Evolutionary conservation across 1,139 yeast species (phyloP).

Genomic region (Suhomyces kunorum): DNA sequence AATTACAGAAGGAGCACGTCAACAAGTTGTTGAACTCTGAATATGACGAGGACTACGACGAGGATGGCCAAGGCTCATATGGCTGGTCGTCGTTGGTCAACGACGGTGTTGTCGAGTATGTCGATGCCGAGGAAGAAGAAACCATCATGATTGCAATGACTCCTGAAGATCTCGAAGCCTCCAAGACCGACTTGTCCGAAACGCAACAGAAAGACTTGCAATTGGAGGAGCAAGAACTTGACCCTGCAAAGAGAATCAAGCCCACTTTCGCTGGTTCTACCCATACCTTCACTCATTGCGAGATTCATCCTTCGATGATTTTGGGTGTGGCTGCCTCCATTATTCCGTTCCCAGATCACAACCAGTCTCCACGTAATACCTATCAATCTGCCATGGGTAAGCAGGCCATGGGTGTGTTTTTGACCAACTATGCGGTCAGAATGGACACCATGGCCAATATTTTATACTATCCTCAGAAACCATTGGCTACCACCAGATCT

Average conservation of each 20-base stretch:
- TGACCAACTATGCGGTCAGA: slow-evolving; percentile 92
- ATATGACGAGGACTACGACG: slow-evolving; percentile 58
- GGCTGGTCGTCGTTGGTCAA: slow-evolving; percentile 85
- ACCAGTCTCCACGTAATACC: slow-evolving; percentile 97
- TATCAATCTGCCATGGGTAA: slow-evolving; percentile 99
- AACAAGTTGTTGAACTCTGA: slow-evolving; percentile 68
- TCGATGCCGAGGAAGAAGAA: slow-evolving; percentile 98
- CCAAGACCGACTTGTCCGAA: slow-evolving; percentile 52
- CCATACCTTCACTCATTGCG: slow-evolving; percentile 97
- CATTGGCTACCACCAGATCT: slow-evolving; percentile 98
- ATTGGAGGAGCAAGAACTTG: slow-evolving; percentile 54
- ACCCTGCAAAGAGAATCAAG: slow-evolving; percentile 87
- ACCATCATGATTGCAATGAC: slow-evolving; percentile 99
- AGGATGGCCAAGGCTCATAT: slow-evolving; percentile 55
- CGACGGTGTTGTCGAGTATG: slow-evolving; percentile 89
- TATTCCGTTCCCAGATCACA: slow-evolving; percentile 99
- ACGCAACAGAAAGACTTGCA: slow-evolving; percentile 45
- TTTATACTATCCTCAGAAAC: slow-evolving; percentile 96
- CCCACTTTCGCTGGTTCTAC: slow-evolving; percentile 61
- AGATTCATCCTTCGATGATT: slow-evolving; percentile 98
- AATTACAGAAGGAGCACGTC: slow-evolving; percentile 81
- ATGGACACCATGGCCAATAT: slow-evolving; percentile 99
- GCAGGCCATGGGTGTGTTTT: slow-evolving; percentile 99
- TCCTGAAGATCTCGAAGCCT: slow-evolving; percentile 88
- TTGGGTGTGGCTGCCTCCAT: slow-evolving; percentile 98